Evolutionary conservation across 352 stramenopile species (phyloP).

Genomic region (Phytophthora syringae): DNA sequence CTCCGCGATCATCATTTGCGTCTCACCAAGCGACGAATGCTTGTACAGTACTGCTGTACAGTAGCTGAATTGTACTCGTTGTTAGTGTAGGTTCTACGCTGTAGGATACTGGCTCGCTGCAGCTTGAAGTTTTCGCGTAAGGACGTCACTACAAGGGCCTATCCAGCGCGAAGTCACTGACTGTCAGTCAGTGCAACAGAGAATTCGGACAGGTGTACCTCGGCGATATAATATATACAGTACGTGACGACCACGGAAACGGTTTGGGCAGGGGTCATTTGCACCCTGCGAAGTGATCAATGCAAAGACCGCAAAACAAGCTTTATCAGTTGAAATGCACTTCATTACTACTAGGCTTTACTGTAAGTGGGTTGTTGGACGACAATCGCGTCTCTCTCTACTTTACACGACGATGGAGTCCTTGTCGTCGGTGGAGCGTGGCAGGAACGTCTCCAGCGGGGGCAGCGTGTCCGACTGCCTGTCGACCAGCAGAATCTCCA

Average conservation of each 20-base stretch:
- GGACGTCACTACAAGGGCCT: conserved; percentile 15
- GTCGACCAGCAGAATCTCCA: conserved; percentile 27
- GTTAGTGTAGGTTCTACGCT: too few species aligned
- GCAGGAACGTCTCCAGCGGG: conserved; percentile 20
- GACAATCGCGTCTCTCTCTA: too few species aligned
- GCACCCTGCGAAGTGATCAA: too few species aligned
- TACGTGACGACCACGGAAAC: conserved; percentile 6
- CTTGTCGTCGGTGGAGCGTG: conserved; percentile 3
- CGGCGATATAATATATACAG: conserved; percentile 31
- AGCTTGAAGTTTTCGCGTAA: conserved; percentile 7
- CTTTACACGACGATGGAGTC: conserved; percentile 6
- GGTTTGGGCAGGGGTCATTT: too few species aligned
- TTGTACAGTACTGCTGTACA: too few species aligned
- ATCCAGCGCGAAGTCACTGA: conserved; percentile 16
- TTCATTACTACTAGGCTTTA: not conserved
- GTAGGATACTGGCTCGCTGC: not conserved
- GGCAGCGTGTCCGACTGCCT: conserved; percentile 20
- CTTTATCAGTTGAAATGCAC: not conserved
- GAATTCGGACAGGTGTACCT: conserved; percentile 11
- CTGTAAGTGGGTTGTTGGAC: too few species aligned
- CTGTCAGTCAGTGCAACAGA: conserved; percentile 17
- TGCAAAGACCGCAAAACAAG: too few species aligned
- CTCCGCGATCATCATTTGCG: too few species aligned
- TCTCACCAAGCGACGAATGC: too few species aligned
- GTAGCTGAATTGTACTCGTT: too few species aligned